Evolutionary conservation across 257 asterid genomes (phyloP).

Genomic region (Henckelia pumila): DNA sequence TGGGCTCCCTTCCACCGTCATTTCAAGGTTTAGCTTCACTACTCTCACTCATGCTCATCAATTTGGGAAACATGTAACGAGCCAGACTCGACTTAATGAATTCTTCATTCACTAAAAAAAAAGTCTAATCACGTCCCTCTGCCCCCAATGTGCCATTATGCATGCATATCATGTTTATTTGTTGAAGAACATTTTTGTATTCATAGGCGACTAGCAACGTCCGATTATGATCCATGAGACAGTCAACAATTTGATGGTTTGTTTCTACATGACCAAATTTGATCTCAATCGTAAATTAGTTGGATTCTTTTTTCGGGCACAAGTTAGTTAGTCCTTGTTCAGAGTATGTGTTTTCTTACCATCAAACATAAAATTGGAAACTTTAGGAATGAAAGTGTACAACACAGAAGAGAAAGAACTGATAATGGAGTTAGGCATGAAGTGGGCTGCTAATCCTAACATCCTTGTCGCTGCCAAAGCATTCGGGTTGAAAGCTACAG

Average conservation of each 20-base stretch:
- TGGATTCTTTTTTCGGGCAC: too few relatives aligned
- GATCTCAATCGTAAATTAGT: too few relatives aligned
- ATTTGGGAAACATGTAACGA: too few relatives aligned
- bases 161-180: neutral
- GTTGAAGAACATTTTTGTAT: too few relatives aligned
- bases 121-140: too few relatives aligned
- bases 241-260: neutral
- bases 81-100: too few relatives aligned
- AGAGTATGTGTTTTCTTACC: neutral
- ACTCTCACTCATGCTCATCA: neutral
- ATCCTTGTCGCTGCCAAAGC: slow-evolving; percentile 80
- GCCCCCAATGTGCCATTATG: neutral
- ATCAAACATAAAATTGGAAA: neutral
- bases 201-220: neutral
- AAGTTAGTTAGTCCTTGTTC: neutral
- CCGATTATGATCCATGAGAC: neutral
- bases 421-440: slow-evolving; percentile 85
- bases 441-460: slow-evolving; percentile 97
- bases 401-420: slow-evolving; percentile 86
- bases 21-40: slow-evolving; percentile 64
- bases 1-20: slow-evolving; percentile 85
- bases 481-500: slow-evolving; percentile 82
- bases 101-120: too few relatives aligned
- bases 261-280: neutral
- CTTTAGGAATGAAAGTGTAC: slow-evolving; percentile 89